These are phyloP conservation scores for Linum usitatissimum DNA, from an alignment of 345 rosid species.

Conservation along the genomic window DNA sequence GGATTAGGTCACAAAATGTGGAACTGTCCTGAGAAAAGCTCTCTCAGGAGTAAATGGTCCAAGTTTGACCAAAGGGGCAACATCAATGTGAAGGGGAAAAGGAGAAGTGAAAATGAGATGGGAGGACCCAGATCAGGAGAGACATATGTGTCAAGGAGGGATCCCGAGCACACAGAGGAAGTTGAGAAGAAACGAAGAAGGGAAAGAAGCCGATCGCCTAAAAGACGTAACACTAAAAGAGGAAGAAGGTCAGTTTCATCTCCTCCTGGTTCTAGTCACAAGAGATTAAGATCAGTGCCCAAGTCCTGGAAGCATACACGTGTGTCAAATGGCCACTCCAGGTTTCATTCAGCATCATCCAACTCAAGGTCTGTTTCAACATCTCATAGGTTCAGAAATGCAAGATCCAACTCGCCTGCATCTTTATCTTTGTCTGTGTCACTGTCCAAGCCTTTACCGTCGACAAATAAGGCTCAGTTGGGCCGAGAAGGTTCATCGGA, in stretches of 20 bases:
- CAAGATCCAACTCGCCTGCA: conserved; percentile 18
- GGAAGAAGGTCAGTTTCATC: conserved; percentile 21
- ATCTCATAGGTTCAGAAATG: conserved; percentile 14
- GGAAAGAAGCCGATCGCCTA: conserved; percentile 16
- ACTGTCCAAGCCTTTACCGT: conserved; percentile 13
- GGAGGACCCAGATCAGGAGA: conserved; percentile 16
- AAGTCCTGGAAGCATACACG: conserved; percentile 16
- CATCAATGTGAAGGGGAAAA: conserved; percentile 12
- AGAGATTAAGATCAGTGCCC: conserved; percentile 18
- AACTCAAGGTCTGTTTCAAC: conserved; percentile 19
- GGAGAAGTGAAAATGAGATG: conserved; percentile 14
- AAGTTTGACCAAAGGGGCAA: conserved; percentile 12
- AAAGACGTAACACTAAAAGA: conserved; percentile 18
- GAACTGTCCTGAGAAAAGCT: conserved; percentile 21
- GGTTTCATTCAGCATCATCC: conserved; percentile 18
- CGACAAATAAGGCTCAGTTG: conserved; percentile 19
- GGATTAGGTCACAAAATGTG: conserved; percentile 28
- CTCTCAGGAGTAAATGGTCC: conserved; percentile 14
- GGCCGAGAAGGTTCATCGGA: conserved; percentile 14
- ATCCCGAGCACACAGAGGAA: conserved; percentile 1
- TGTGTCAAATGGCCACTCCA: conserved; percentile 10
- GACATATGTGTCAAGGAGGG: conserved; percentile 15
- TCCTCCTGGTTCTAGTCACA: conserved; percentile 13
- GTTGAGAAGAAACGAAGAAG: conserved; percentile 18
- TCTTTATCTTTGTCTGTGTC: conserved; percentile 22